These are phyloP conservation scores for Populus deltoides DNA, from an alignment of 345 rosid species.

Conservation along the genomic window DNA sequence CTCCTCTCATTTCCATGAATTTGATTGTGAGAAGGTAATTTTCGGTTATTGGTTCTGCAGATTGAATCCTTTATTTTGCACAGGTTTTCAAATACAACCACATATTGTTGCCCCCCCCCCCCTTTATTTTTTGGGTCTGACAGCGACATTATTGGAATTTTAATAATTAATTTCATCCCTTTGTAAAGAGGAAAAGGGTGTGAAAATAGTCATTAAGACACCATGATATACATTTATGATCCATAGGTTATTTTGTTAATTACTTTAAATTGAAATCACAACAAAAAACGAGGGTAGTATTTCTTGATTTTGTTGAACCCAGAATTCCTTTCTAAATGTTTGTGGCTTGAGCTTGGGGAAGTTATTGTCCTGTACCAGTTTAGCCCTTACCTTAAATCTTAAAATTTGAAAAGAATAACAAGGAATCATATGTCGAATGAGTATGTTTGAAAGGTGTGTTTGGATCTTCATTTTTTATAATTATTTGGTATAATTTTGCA, in stretches of 20 bases:
- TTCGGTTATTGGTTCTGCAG: not conserved
- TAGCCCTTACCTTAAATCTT: not conserved
- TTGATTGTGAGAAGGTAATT: constrained; percentile 56
- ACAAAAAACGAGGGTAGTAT: not conserved
- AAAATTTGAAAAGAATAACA: not conserved
- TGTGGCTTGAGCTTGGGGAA: not conserved
- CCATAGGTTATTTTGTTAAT: not conserved
- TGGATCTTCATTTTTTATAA: not conserved
- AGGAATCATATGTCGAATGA: not conserved
- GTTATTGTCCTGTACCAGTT: not conserved
- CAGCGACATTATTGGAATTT: not conserved
- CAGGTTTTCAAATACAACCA: not conserved
- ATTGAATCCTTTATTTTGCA: not conserved
- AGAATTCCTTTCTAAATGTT: not conserved
- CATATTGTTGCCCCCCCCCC: not conserved
- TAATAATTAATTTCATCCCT: not conserved
- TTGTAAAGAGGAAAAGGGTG: not conserved
- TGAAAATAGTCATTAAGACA: not conserved
- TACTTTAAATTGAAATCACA: not conserved
- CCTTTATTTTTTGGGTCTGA: not conserved
- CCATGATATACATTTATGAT: not conserved
- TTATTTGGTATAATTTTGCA: not conserved
- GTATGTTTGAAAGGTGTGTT: not conserved
- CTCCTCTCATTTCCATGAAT: constrained; percentile 62
- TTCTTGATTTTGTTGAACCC: not conserved